Base-by-base conservation (phyloP, 1,284 basidiomycete genomes). In the Sporisorium graminicola region DNA sequence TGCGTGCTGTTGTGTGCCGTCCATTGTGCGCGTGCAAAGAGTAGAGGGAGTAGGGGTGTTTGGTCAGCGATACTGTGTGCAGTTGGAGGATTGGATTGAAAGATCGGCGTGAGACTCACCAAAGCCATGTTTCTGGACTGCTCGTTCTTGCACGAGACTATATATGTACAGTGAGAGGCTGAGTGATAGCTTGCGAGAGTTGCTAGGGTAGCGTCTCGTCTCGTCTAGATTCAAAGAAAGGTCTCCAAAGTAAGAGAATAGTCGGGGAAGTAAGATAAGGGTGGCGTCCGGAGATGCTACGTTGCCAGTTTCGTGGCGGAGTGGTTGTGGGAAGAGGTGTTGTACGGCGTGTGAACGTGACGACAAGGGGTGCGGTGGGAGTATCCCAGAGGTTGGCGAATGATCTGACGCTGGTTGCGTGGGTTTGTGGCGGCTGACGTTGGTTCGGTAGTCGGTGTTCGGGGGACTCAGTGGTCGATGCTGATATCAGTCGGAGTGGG, bases 101-200 rank as follows among this genome's bases (percentile, higher is more conserved):
- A 27, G 7, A 0, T n/a, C n/a, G n/a, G n/a, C 18, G 26, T 22
- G 8, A 4, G 12, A 67, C 72, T 54, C 62, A 75, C 73, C 66
- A 75, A 47, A 57, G 73, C 73, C 73, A 75, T 75, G 33, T 13
- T 60, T 52, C 49, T 27, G 42, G 18, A 9, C 5, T 52, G 59
- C 52, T 44, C 13, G 35, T 47, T 27, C 44, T 24, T 51, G 33
- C 57, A n/a, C 54, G 62, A 56, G 44, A 37, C 53, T 53, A 44
- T 69, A 18, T 61, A 50, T n/a, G n/a, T 47, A n/a, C 24, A 20
- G 31, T 16, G 40, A 35, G 37, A 40, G 29, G 29, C 16, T 29
- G 31, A n/a, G 43, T 24, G 43, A 20, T 51, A 22, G 8, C 20
- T 27, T 53, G 26, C n/a, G 20, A 40, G 7, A 37, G 26, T 10